phyloP scores from a whole-genome alignment of 331 rosid genomes.

The Spiraea crenata region DNA sequence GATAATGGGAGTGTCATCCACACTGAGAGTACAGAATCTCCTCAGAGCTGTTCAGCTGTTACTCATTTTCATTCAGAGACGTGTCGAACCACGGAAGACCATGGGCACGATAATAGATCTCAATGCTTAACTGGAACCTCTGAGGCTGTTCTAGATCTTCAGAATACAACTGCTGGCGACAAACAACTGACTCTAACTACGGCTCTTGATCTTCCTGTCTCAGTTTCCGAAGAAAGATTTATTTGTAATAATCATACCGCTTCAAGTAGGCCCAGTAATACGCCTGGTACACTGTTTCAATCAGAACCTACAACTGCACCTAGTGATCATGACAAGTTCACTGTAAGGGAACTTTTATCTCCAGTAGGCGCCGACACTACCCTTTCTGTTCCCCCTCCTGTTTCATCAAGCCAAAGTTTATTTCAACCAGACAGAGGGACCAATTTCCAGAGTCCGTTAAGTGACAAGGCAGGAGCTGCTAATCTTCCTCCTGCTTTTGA shows the following conservation, averaged over 20 bases:
- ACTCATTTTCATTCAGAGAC: slow-evolving; percentile 39
- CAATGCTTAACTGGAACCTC: slow-evolving; percentile 31
- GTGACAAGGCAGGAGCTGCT: slow-evolving; percentile 52
- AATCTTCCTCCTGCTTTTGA: slow-evolving; percentile 90
- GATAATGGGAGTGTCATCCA: slow-evolving; percentile 32
- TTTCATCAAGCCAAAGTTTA: slow-evolving; percentile 43
- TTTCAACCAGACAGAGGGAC: slow-evolving; percentile 52
- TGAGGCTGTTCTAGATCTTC: slow-evolving; percentile 28
- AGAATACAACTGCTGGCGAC: slow-evolving; percentile 30
- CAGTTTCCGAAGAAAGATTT: slow-evolving; percentile 43
- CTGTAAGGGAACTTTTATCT: slow-evolving; percentile 67
- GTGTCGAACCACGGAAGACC: slow-evolving; percentile 37
- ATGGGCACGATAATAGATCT: slow-evolving; percentile 33
- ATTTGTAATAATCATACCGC: slow-evolving; percentile 36
- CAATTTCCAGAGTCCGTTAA: slow-evolving; percentile 36
- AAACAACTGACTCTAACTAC: slow-evolving; percentile 27
- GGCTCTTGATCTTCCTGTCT: slow-evolving; percentile 30
- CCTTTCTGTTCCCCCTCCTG: slow-evolving; percentile 35
- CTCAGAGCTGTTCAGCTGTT: slow-evolving; percentile 31
- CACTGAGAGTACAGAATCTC: slow-evolving; percentile 41
- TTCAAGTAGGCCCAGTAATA: slow-evolving; percentile 32
- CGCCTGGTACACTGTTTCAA: slow-evolving; percentile 33
- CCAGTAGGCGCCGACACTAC: slow-evolving; percentile 39
- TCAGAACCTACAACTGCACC: slow-evolving; percentile 33
- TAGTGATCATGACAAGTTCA: slow-evolving; percentile 78